Evolutionary conservation across 495 filamentous ascomycete genomes (phyloP).

Genomic region (Aspergillus diversus): DNA sequence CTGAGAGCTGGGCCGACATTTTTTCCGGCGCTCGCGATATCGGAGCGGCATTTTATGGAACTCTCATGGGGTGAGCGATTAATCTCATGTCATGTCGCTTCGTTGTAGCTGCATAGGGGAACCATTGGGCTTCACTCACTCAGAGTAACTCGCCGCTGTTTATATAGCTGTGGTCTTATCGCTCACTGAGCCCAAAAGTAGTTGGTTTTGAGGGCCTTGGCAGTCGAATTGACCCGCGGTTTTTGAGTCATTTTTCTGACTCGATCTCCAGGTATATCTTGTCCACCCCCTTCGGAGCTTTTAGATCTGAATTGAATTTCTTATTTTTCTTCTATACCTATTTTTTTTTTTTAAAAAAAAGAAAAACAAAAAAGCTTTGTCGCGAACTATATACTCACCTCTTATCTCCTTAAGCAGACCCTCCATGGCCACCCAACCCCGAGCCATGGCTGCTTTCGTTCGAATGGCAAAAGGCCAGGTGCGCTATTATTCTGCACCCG

Average conservation of each 20-base stretch:
- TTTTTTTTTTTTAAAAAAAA: background rate
- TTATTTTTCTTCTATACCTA: background rate
- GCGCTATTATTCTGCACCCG: conserved; percentile 63
- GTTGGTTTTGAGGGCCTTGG: background rate
- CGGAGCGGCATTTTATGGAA: conserved; percentile 25
- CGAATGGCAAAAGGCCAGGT: conserved; percentile 50
- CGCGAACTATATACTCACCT: conserved; percentile 4
- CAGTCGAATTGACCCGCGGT: conserved; percentile 7
- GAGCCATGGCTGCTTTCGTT: conserved; percentile 41
- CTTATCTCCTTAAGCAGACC: conserved; percentile 4
- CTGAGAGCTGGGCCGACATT: conserved; percentile 26
- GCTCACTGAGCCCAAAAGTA: conserved; percentile 11
- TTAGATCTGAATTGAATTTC: background rate
- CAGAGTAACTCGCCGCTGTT: conserved; percentile 5
- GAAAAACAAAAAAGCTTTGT: background rate
- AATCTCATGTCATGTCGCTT: background rate
- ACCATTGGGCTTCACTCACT: conserved; percentile 5
- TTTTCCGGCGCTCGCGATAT: conserved; percentile 43
- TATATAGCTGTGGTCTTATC: conserved; percentile 17
- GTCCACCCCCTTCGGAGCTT: background rate
- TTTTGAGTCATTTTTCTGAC: conserved; percentile 25
- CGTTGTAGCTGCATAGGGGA: conserved; percentile 8
- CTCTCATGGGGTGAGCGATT: conserved; percentile 6
- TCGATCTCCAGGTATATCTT: conserved; percentile 16
- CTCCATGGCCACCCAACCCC: conserved; percentile 37